Evolutionary conservation across 495 filamentous ascomycete species (phyloP), one percentile per base, ranked within the genome.

Genomic region (Sphaerosporella brunnea): DNA sequence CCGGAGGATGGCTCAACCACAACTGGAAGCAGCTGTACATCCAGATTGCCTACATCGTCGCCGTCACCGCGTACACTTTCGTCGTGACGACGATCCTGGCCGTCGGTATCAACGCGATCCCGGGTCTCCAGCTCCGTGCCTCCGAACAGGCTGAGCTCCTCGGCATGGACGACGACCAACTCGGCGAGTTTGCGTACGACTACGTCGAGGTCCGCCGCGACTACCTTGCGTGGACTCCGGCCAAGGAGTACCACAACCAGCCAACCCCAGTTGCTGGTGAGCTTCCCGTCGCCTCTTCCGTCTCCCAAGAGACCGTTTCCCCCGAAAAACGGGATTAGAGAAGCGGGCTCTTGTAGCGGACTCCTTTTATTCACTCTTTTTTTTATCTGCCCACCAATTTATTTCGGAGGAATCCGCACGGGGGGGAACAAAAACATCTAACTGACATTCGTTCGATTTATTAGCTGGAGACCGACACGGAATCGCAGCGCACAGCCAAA

Each of bases 171-270:
- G 92, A 96, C 62, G 90, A 97, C 67, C 90, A 97, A 62, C 80
- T 95, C 26, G 90, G 90, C 60, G 90, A 97, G 65, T 97, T 97
- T 61, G 92, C 90, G 4, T 97, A 97, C 68, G 90, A 97, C 65
- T 97, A 97, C 64, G 90, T 97, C 55, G 90, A 97, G 70, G 90
- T 97, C 51, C 79, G 90, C 48, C 77, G 90, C 50, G 90, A 97
- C 63, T 97, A 94, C 69, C 75, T 95, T 13, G 90, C 90, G 37
- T 97, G 90, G 90, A 94, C 84, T 3, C 88, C 90, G 0, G 81
- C 84, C 48, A 82, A 82, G 63, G 77, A 43, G 37, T 43, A 30
- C 25, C 48, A 50, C 38, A 25, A 50, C 25, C 37, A 50, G 39
- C 8, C 13, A n/a, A 44, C 9, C 16, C 48, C 37, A 0, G 24